Conservation (phyloP, 352 stramenopile species). For the Pythium phragmiticola region DNA sequence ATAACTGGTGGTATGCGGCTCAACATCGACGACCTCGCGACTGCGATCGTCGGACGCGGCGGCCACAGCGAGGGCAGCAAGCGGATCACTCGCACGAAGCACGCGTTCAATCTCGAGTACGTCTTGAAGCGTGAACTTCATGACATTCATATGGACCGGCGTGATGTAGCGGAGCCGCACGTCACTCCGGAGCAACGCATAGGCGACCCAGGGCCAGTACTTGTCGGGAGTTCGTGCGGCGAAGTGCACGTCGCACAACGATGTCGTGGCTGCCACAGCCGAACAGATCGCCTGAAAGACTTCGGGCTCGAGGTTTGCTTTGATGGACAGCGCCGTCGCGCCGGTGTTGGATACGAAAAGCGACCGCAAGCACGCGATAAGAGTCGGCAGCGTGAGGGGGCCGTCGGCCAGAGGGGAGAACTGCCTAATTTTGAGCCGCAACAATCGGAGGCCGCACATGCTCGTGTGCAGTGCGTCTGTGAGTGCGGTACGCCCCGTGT, state of each 20-base stretch:
- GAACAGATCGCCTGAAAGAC: conserved; percentile 1
- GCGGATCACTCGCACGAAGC: not conserved
- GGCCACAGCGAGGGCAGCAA: not conserved
- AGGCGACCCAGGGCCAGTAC: conserved; percentile 1
- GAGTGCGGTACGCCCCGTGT: not conserved
- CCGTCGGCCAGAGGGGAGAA: not conserved
- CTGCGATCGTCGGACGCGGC: not conserved
- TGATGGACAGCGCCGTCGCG: not conserved
- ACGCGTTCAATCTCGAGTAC: not conserved
- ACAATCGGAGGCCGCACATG: not conserved
- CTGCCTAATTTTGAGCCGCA: not conserved
- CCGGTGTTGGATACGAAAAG: not conserved
- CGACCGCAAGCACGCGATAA: not conserved
- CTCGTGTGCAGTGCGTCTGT: not conserved
- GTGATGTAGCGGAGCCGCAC: not conserved
- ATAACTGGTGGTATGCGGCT: not conserved
- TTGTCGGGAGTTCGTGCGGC: not conserved
- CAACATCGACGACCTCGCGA: not conserved
- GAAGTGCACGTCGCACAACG: not conserved
- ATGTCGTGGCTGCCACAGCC: not conserved
- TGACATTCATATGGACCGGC: not conserved
- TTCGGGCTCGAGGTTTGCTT: not conserved
- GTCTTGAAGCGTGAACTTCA: not conserved
- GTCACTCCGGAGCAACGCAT: not conserved
- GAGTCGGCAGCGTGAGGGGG: not conserved